Evolutionary conservation across 352 stramenopile genomes (phyloP).

Genomic region (Globisporangium emineosum): DNA sequence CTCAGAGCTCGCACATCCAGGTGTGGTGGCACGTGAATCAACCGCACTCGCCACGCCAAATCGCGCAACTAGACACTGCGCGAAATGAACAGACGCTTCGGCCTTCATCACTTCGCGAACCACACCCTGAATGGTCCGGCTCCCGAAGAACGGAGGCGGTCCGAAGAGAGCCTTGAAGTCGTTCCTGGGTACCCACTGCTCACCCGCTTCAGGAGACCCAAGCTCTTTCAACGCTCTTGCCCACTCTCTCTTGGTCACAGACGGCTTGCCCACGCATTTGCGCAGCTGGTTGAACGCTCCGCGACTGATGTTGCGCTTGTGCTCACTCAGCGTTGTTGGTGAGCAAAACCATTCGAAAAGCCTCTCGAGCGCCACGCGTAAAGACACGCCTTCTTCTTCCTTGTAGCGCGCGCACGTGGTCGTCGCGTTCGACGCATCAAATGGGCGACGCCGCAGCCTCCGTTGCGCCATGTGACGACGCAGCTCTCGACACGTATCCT

Average conservation of each 20-base stretch:
- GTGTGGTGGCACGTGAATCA: neutral
- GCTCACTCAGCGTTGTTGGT: neutral
- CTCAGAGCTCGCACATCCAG: neutral
- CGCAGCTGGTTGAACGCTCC: slow-evolving; percentile 44
- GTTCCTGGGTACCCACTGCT: slow-evolving; percentile 22
- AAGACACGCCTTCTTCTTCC: slow-evolving; percentile 53
- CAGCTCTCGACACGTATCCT: slow-evolving; percentile 21
- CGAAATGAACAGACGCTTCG: slow-evolving; percentile 45
- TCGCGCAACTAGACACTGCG: slow-evolving; percentile 31
- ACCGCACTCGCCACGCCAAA: slow-evolving; percentile 28
- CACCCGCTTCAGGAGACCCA: slow-evolving; percentile 9
- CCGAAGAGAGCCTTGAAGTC: slow-evolving; percentile 62
- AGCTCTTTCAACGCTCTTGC: slow-evolving; percentile 39
- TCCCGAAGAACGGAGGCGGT: slow-evolving; percentile 53
- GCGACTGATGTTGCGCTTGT: slow-evolving; percentile 12
- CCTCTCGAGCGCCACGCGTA: slow-evolving; percentile 33
- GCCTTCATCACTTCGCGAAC: slow-evolving; percentile 39
- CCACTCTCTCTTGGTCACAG: slow-evolving; percentile 32
- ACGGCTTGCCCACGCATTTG: slow-evolving; percentile 29
- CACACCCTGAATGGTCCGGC: slow-evolving; percentile 31
- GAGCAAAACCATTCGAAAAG: slow-evolving; percentile 41
- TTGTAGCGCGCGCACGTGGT: slow-evolving; percentile 52
- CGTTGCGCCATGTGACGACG: slow-evolving; percentile 35
- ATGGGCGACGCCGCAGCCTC: slow-evolving; percentile 32
- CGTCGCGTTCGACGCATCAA: slow-evolving; percentile 22